These are phyloP conservation scores for Trichoderma brevicompactum DNA, from an alignment of 2,329 filamentous ascomycete genomes.

Conservation along the genomic window DNA sequence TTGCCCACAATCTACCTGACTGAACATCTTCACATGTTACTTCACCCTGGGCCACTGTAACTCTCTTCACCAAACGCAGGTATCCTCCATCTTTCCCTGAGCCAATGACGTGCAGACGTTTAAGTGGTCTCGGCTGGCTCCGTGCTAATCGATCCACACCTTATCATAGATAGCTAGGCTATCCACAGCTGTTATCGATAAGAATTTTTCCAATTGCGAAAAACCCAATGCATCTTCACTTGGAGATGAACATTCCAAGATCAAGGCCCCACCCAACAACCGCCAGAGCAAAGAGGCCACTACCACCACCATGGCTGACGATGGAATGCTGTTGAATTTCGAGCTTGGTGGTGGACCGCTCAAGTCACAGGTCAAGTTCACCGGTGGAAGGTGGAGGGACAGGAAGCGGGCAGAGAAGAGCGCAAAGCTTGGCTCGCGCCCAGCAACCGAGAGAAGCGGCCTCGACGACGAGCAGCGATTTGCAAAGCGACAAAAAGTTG, in stretches of 20 bases:
- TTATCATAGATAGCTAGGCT: conserved; percentile 7
- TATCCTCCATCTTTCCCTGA: no score
- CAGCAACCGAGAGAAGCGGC: conserved; percentile 34
- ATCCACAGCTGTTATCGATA: conserved; percentile 17
- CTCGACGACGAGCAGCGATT: conserved; percentile 42
- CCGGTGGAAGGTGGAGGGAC: conserved; percentile 92
- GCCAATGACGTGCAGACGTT: background rate
- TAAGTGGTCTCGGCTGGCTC: background rate
- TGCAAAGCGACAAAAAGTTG: conserved; percentile 53
- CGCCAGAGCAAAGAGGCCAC: conserved; percentile 1
- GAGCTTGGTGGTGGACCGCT: conserved; percentile 71
- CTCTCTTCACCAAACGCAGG: no score
- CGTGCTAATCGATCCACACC: background rate
- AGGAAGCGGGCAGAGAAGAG: conserved; percentile 67
- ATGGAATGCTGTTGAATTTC: conserved; percentile 95
- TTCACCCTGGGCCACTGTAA: no score
- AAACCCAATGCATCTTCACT: conserved; percentile 6
- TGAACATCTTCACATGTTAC: no score
- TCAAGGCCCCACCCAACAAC: conserved; percentile 25
- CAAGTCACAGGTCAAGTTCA: conserved; percentile 68
- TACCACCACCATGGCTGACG: conserved; percentile 73
- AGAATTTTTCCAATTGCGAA: conserved; percentile 13
- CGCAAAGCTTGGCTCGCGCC: conserved; percentile 36
- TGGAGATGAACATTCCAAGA: conserved; percentile 6
- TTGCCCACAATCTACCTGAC: no score